Conservation (phyloP, 345 rosid genomes). For the Eucalyptus decipiens region DNA sequence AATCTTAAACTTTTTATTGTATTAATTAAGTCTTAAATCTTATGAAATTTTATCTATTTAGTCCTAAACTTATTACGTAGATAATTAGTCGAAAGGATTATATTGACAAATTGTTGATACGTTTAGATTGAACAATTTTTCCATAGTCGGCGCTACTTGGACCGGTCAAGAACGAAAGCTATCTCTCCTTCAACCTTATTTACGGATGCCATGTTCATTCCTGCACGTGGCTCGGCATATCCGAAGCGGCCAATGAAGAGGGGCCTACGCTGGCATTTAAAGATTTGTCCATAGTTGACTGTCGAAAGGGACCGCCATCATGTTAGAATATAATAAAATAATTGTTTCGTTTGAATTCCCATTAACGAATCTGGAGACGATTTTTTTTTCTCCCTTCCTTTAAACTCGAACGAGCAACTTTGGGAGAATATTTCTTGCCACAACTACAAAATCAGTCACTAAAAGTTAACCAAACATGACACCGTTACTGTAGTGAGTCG, state of each 20-base stretch:
- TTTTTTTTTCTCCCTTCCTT: not conserved
- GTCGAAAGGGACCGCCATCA: not conserved
- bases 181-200: too few species aligned
- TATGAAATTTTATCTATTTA: too few species aligned
- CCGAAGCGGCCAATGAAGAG: not conserved
- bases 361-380: not conserved
- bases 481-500: not conserved
- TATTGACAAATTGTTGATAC: rapidly evolving
- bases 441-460: not conserved
- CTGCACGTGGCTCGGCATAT: not conserved
- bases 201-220: not conserved
- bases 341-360: not conserved
- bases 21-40: too few species aligned
- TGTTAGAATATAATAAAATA: not conserved
- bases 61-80: rapidly evolving
- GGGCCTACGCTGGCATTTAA: not conserved
- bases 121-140: too few species aligned
- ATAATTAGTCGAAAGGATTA: too few species aligned
- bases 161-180: not conserved
- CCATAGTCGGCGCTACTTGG: not conserved
- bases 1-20: rapidly evolving
- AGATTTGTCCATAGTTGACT: not conserved
- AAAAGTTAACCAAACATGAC: not conserved
- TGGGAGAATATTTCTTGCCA: not conserved
- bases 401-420: not conserved